Conservation (phyloP, 2,329 filamentous ascomycete genomes). For the Aschersonia sp. region DNA sequence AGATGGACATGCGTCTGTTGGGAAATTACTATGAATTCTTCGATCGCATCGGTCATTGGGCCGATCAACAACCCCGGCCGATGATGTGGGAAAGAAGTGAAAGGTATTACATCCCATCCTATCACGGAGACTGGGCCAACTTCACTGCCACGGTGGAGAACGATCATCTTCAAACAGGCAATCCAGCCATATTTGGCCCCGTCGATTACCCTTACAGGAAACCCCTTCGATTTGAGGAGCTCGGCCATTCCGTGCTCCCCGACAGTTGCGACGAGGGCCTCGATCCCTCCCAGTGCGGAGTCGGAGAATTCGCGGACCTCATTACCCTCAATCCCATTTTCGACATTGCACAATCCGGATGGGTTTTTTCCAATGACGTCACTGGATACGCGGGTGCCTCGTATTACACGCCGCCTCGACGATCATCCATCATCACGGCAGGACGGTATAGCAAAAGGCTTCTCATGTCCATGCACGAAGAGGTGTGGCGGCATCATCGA, state of each 20-base stretch:
- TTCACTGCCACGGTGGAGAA: constrained; percentile 51
- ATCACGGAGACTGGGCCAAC: constrained; percentile 59
- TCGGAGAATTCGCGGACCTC: constrained; percentile 59
- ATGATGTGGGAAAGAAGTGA: constrained; percentile 67
- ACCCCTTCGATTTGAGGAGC: constrained; percentile 34
- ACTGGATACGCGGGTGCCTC: constrained; percentile 51
- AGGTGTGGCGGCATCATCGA: constrained; percentile 51
- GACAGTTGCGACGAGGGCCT: constrained; percentile 37
- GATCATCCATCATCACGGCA: constrained; percentile 59
- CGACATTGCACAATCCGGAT: constrained; percentile 54
- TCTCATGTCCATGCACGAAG: constrained; percentile 59
- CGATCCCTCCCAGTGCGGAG: constrained; percentile 41
- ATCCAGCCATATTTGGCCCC: constrained; percentile 56
- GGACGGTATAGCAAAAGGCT: constrained; percentile 53
- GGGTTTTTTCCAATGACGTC: constrained; percentile 57
- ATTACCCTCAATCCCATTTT: constrained; percentile 70
- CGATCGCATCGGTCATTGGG: constrained; percentile 51
- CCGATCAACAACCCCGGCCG: constrained; percentile 50
- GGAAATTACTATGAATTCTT: constrained; percentile 63
- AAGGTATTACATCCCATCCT: constrained; percentile 60
- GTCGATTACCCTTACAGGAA: constrained; percentile 33
- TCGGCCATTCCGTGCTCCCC: constrained; percentile 38
- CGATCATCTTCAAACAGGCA: constrained; percentile 38
- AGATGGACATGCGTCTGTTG: constrained; percentile 52
- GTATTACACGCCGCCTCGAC: constrained; percentile 34